Evolutionary conservation across 352 stramenopile species (phyloP), one percentile per base, ranked within the genome.

Genomic region (Phytopythium aichiense): DNA sequence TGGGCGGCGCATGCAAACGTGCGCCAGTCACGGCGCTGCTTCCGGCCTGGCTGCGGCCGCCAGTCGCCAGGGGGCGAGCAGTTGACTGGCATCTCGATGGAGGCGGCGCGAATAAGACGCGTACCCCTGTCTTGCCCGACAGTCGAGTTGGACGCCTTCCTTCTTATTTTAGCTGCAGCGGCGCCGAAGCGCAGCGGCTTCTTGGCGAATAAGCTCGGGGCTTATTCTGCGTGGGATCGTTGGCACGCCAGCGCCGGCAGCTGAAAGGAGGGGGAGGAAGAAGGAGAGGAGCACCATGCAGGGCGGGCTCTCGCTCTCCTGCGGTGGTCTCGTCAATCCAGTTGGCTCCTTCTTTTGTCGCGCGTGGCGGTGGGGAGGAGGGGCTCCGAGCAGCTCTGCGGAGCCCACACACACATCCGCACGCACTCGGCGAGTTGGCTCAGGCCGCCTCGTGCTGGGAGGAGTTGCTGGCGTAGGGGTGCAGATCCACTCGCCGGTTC

Each of bases 31-130:
- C 23, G 9, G 5, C 12, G 38, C 13, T 4, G 38, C 15, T 22
- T 2, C 38, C 38, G 13, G 13, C 38, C 38, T 45, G 38, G 38
- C 38, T 45, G 38, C 16, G 38, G 35, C 35, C 28, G 28, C 28
- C 28, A 31, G 28, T 5, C 28, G 28, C 28, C 28, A 7, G 35
- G 1, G 8, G 35, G 33, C 8, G 8, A 11, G 35, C 35, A 3
- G 35, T 40, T 40, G 35, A 16, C 35, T 40, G 35, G 35, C 35
- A 15, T 40, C 35, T 31, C 22, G 20, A 51, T 51, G 25, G 45
- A 51, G 22, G 45, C 8, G 45, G 30, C 45, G 22, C 45, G 22
- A 52, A 52, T 31, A 54, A 54, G 48, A 54, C 48, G 48, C 25
- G 48, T 54, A 25, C 48, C 25, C 28, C 48, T 54, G 13, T 54